Evolutionary conservation across 768 basidiomycete genomes (phyloP).

Genomic region (Boletus reticulatus): DNA sequence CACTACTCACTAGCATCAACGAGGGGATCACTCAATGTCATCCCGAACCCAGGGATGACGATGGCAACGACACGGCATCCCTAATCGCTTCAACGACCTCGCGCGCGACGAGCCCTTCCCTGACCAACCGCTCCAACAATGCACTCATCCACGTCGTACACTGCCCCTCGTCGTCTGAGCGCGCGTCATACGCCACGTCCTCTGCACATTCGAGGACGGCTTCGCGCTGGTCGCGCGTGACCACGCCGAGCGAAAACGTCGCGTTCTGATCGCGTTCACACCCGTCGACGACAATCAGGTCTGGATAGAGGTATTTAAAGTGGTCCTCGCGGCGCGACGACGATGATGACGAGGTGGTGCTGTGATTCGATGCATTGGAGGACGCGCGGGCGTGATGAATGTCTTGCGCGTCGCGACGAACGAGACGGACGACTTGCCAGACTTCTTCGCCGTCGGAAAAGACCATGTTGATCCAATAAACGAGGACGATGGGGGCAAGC

Average conservation of each 20-base stretch:
- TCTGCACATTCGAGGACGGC: conserved; percentile 25
- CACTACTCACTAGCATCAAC: no score
- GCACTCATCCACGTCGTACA: conserved; percentile 16
- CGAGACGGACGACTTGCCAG: conserved; percentile 29
- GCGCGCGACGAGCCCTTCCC: conserved; percentile 10
- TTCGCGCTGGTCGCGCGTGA: conserved; percentile 27
- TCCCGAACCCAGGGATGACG: no score
- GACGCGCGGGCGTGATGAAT: no score
- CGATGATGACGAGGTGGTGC: no score
- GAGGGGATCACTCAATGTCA: no score
- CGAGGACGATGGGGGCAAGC: conserved; percentile 8
- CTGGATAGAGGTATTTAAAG: conserved; percentile 26
- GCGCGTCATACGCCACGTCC: conserved; percentile 19
- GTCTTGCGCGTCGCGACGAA: background rate
- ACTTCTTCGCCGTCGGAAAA: conserved; percentile 24
- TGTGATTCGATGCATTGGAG: no score
- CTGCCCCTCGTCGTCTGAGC: conserved; percentile 3
- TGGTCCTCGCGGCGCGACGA: no score
- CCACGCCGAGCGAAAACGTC: conserved; percentile 16
- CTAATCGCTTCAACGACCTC: conserved; percentile 10
- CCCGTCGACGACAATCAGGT: conserved; percentile 25
- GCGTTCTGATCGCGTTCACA: conserved; percentile 4
- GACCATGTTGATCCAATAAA: conserved; percentile 27
- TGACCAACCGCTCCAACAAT: conserved; percentile 17
- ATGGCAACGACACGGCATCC: conserved; percentile 9